These are phyloP conservation scores for Akanthomyces dipterigenus DNA, from an alignment of 2,329 filamentous ascomycete genomes.

Conservation along the genomic window DNA sequence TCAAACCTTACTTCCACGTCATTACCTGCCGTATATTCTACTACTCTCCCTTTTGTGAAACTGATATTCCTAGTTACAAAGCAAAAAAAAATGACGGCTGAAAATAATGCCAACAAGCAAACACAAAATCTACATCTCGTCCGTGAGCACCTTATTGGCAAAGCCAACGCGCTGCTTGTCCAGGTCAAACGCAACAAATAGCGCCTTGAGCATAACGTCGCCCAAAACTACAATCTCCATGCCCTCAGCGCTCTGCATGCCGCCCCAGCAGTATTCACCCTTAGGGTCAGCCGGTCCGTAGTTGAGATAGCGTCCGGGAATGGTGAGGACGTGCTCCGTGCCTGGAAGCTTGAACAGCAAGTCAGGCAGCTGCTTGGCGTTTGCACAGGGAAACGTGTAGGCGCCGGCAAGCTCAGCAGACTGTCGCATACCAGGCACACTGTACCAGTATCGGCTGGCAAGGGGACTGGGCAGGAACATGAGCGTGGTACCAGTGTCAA, in stretches of 20 bases:
- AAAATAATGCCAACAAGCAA: slow-evolving; percentile 1
- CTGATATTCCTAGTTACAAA: background rate
- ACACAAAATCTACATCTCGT: slow-evolving; percentile 11
- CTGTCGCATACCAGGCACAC: slow-evolving; percentile 46
- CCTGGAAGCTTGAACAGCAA: slow-evolving; percentile 48
- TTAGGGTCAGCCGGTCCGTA: slow-evolving; percentile 45
- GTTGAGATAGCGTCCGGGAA: slow-evolving; percentile 49
- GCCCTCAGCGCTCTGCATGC: slow-evolving; percentile 54
- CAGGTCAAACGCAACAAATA: slow-evolving; percentile 66
- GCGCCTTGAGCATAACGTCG: slow-evolving; percentile 71
- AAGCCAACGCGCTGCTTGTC: slow-evolving; percentile 34
- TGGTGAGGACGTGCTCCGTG: slow-evolving; percentile 41
- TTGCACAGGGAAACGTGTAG: slow-evolving; percentile 52
- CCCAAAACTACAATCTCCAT: slow-evolving; percentile 61
- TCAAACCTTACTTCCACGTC: background rate
- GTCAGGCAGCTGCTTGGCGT: slow-evolving; percentile 47
- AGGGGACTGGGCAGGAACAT: slow-evolving; percentile 52
- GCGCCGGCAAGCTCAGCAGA: slow-evolving; percentile 36
- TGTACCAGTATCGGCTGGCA: slow-evolving; percentile 52
- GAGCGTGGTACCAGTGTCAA: slow-evolving; percentile 64
- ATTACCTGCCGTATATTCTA: background rate
- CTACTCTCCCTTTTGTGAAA: background rate
- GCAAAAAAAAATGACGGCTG: background rate
- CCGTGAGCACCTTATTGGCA: slow-evolving; percentile 34
- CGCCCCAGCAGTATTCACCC: slow-evolving; percentile 61